Base-by-base conservation (phyloP, 306 rosid species). In the Lathyrus aphaca region DNA sequence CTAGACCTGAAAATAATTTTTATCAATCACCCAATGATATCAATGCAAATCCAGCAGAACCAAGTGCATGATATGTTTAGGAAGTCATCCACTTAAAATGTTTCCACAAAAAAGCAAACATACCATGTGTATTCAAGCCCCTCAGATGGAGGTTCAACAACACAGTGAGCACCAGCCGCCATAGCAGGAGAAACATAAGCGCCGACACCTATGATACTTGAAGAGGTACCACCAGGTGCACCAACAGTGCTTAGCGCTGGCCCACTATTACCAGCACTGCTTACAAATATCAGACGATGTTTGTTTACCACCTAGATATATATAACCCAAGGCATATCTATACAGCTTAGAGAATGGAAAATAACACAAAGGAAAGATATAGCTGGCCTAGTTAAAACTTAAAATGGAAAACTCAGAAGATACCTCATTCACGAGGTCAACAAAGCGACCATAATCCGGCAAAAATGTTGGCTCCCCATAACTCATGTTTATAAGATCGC, bases 101-200 rank as follows among this genome's bases (percentile, higher is more conserved):
- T 29, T 54, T 72, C 38, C 60, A 48, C 54, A 69, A 18, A 63
- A n/a, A 72, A 81, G 61, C 30, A 71, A 53, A 74, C 17, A 45
- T 91, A 94, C 99, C 99, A 94, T 62, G 99, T 94, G 86, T 94
- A 94, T 82, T 87, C 96, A 51, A 94, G 88, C 63, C 99, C 99
- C 79, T 91, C 97, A 58, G 87, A 68, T 7, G 92, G 97, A 71
- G 99, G 77, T 75, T 87, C 91, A 74, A 94, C 92, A 18, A 88
- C 90, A 81, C 91, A 81, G 75, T 94, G 99, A 56, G 97, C 95
- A 77, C 97, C 97, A 74, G 96, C 90, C 50, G 99, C 99, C 99
- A 94, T 94, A 55, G 91, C 87, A 45, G 97, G 99, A 74, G 99
- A 94, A 80, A 94, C 92, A 74, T 88, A 94, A 8, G 99, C 99